Conservation (phyloP, 1,284 basidiomycete genomes). For the Golubevia pallescens region DNA sequence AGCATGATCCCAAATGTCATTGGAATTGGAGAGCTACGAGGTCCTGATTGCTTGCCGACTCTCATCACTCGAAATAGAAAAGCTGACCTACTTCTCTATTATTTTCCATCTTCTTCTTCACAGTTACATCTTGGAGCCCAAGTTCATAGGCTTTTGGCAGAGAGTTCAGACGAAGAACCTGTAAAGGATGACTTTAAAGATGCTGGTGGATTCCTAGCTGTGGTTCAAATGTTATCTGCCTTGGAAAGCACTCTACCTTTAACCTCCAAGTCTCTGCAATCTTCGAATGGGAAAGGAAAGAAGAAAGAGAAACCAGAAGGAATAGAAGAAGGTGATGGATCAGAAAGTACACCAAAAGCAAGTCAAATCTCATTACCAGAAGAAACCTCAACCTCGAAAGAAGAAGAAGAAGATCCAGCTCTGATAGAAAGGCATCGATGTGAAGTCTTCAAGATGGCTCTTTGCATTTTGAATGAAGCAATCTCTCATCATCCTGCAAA, state of each 20-base stretch:
- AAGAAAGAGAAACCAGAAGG: conserved; percentile 4
- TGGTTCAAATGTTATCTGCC: conserved; percentile 41
- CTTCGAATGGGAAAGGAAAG: not conserved
- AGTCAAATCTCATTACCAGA: not conserved
- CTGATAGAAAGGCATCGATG: conserved; percentile 17
- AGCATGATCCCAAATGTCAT: no score
- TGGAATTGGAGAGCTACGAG: no score
- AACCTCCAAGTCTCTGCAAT: not conserved
- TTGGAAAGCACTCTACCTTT: conserved; percentile 16
- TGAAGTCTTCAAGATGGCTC: conserved; percentile 39
- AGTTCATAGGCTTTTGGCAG: conserved; percentile 32
- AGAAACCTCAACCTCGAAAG: not conserved
- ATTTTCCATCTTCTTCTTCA: no score
- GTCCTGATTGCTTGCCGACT: no score
- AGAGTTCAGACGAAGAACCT: conserved; percentile 12
- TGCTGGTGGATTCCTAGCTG: conserved; percentile 43
- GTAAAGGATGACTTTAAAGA: conserved; percentile 38
- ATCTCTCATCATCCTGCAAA: conserved; percentile 31
- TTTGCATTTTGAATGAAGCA: conserved; percentile 41
- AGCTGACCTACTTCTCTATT: no score
- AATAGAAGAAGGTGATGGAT: not conserved
- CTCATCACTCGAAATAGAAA: no score
- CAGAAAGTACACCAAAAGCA: not conserved
- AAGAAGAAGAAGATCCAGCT: not conserved
- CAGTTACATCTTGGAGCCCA: conserved; percentile 37